Evolutionary conservation across 2,329 filamentous ascomycete genomes (phyloP).

Genomic region (Teratosphaeria nubilosa): DNA sequence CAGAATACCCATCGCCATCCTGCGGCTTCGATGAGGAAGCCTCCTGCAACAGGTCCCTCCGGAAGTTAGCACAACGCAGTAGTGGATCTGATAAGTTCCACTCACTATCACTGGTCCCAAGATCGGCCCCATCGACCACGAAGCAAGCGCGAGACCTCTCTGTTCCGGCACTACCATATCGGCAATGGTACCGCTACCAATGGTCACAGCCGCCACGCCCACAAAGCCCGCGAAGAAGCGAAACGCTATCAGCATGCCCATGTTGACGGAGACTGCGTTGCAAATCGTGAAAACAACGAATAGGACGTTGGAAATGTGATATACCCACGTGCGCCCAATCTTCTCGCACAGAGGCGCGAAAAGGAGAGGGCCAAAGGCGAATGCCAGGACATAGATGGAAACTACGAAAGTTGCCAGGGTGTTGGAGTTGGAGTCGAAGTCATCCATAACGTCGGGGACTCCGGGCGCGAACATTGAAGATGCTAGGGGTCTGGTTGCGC

Average conservation of each 20-base stretch:
- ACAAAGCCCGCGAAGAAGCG: slow-evolving; percentile 23
- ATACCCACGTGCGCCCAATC: slow-evolving; percentile 24
- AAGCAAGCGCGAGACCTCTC: slow-evolving; percentile 33
- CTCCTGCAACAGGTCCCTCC: slow-evolving; percentile 41
- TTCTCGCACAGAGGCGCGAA: slow-evolving; percentile 21
- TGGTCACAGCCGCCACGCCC: slow-evolving; percentile 27
- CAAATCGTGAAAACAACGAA: slow-evolving; percentile 23
- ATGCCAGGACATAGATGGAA: slow-evolving; percentile 39
- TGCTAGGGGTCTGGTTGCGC: slow-evolving; percentile 35
- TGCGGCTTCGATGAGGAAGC: slow-evolving; percentile 38
- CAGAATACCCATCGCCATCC: slow-evolving; percentile 46
- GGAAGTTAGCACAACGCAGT: background rate
- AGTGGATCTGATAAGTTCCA: background rate
- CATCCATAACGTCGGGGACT: slow-evolving; percentile 50
- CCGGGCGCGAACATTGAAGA: slow-evolving; percentile 58
- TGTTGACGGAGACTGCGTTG: slow-evolving; percentile 17
- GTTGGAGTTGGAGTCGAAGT: slow-evolving; percentile 46
- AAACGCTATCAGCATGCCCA: slow-evolving; percentile 20
- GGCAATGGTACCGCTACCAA: slow-evolving; percentile 37
- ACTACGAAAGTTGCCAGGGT: slow-evolving; percentile 55
- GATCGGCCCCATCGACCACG: slow-evolving; percentile 33
- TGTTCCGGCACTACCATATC: slow-evolving; percentile 34
- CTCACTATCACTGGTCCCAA: slow-evolving; percentile 12
- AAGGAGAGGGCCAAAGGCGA: background rate
- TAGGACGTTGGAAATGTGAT: slow-evolving; percentile 20